Percentiles rank a stretch among this genome's conserved stretches.
Evolutionary conservation across 345 rosid species (phyloP).

Genomic region (Ceriops tagal): DNA sequence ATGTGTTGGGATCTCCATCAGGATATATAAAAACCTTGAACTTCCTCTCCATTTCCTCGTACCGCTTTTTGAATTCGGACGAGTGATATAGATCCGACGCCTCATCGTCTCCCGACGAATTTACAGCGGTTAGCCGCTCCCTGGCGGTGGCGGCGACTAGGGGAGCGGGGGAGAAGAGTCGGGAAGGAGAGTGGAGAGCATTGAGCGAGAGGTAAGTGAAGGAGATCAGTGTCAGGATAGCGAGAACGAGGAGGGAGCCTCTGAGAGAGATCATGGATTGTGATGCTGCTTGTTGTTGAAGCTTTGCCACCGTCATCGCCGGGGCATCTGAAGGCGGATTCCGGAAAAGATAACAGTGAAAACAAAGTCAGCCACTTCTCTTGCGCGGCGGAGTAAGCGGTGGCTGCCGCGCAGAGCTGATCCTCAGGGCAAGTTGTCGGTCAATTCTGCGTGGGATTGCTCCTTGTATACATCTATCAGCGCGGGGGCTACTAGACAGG

Average conservation of each 20-base stretch:
- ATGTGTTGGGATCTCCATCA: slow-evolving; percentile 88
- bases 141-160: background rate
- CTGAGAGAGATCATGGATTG: slow-evolving; percentile 52
- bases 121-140: background rate
- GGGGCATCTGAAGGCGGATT: slow-evolving; percentile 5
- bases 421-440: too few relatives aligned
- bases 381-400: too few relatives aligned
- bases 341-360: too few relatives aligned
- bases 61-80: slow-evolving; percentile 60
- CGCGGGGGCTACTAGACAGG: too few relatives aligned
- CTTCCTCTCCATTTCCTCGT: slow-evolving; percentile 73
- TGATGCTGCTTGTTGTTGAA: slow-evolving; percentile 28
- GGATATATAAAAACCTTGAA: slow-evolving; percentile 88
- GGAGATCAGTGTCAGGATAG: slow-evolving; percentile 63
- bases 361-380: too few relatives aligned
- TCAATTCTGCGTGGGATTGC: too few relatives aligned
- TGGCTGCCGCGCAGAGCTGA: too few relatives aligned
- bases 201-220: slow-evolving; percentile 61
- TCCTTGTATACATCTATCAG: too few relatives aligned
- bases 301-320: slow-evolving; percentile 53
- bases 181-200: slow-evolving; percentile 41
- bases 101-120: slow-evolving; percentile 15
- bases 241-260: slow-evolving; percentile 61
- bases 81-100: slow-evolving; percentile 59
- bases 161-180: slow-evolving; percentile 17